phyloP scores from a whole-genome alignment of 2,329 filamentous ascomycete genomes.

The Ophiostoma sp. region DNA sequence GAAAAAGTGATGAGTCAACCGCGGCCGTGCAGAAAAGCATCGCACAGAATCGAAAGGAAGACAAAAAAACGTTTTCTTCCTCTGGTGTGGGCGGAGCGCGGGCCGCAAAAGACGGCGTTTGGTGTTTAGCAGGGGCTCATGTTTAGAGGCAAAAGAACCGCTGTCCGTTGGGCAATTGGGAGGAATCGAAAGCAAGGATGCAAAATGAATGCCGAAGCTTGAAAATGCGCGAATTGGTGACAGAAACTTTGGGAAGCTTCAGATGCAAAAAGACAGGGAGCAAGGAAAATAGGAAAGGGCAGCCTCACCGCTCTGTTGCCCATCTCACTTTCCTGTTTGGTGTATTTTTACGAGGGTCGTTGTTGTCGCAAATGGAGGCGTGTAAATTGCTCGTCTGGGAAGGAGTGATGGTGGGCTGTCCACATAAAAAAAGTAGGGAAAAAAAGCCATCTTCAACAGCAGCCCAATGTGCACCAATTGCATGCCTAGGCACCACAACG shows the following conservation, averaged over 20 bases:
- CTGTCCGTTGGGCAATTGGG: not conserved
- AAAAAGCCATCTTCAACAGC: not conserved
- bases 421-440: not conserved
- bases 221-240: conserved; percentile 1
- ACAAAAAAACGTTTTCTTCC: not conserved
- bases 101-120: conserved; percentile 8
- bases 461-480: conserved; percentile 9
- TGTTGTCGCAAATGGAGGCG: not conserved
- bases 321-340: conserved; percentile 20
- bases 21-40: not conserved
- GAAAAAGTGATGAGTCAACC: conserved; percentile 12
- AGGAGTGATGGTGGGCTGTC: conserved; percentile 13
- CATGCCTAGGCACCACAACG: conserved; percentile 13
- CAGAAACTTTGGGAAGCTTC: not conserved
- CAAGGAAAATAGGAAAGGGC: not conserved
- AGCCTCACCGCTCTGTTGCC: conserved; percentile 19
- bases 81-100: conserved; percentile 5
- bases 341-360: conserved; percentile 1
- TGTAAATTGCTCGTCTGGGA: conserved; percentile 10
- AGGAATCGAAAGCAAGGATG: not conserved
- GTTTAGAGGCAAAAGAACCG: conserved; percentile 4
- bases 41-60: not conserved
- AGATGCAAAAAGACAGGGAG: not conserved
- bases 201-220: not conserved
- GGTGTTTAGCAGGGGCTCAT: not conserved